phyloP scores from a whole-genome alignment of 768 basidiomycete species.

The Naganishia onofrii region DNA sequence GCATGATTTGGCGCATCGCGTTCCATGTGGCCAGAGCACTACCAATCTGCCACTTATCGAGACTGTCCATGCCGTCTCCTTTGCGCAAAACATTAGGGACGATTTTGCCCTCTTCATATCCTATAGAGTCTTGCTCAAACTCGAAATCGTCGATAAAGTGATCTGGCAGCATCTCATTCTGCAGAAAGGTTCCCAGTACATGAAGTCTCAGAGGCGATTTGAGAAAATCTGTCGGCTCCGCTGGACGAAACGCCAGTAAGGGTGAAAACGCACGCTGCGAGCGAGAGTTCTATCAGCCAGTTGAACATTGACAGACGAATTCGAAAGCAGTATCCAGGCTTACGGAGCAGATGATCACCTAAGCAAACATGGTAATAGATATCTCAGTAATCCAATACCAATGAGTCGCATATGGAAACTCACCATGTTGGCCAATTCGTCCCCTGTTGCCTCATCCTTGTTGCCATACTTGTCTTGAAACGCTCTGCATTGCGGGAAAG shows the following conservation, averaged over 20 bases:
- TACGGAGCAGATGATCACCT: constrained; percentile 81
- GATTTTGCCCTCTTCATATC: neutral
- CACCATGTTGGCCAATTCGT: constrained; percentile 69
- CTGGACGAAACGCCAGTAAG: constrained; percentile 45
- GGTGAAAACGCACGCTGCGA: constrained; percentile 34
- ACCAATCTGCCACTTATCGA: constrained; percentile 66
- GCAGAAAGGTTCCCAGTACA: constrained; percentile 42
- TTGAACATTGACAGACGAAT: too few species aligned
- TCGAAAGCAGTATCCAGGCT: constrained; percentile 30
- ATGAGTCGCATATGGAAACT: constrained; percentile 34
- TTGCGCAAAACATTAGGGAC: neutral
- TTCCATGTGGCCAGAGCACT: constrained; percentile 74
- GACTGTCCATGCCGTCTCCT: constrained; percentile 56
- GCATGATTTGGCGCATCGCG: constrained; percentile 74
- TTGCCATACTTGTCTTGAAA: constrained; percentile 67
- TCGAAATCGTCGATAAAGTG: constrained; percentile 35
- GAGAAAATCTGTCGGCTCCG: constrained; percentile 36
- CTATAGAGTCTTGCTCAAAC: constrained; percentile 36
- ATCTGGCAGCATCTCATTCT: constrained; percentile 45
- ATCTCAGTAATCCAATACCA: neutral
- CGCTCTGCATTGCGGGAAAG: constrained; percentile 75
- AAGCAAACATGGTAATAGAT: neutral
- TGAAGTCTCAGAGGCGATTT: constrained; percentile 43
- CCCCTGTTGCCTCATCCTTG: constrained; percentile 57
- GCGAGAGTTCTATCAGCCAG: too few species aligned